Conservation (phyloP, 768 basidiomycete genomes). For the Leccinum rimulosum region DNA sequence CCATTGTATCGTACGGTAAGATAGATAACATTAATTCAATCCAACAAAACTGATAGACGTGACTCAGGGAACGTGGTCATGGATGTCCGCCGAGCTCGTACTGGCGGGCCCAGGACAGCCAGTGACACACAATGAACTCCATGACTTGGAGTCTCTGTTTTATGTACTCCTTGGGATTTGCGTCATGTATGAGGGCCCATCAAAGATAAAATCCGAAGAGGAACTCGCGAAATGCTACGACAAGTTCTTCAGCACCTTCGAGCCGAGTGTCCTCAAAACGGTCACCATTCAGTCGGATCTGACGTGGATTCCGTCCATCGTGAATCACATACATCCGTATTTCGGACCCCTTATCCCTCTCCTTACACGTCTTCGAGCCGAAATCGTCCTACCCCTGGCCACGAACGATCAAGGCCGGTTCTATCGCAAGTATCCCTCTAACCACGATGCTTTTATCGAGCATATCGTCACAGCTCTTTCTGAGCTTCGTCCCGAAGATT, state of each 20-base stretch:
- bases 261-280: not conserved
- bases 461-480: not conserved
- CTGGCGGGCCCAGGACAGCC: not conserved
- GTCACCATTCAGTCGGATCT: not conserved
- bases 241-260: not conserved
- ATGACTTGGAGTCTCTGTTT: not conserved
- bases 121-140: not conserved
- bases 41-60: not conserved
- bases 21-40: not conserved
- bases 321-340: not conserved
- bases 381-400: not conserved
- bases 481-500: not conserved
- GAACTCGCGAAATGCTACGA: not conserved
- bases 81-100: not conserved
- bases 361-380: not conserved
- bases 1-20: not conserved
- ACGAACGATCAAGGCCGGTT: not conserved
- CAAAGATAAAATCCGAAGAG: not conserved
- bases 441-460: not conserved
- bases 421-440: not conserved
- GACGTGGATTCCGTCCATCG: not conserved
- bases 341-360: not conserved
- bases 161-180: not conserved
- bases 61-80: not conserved
- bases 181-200: not conserved